Evolutionary conservation across 1,284 basidiomycete species (phyloP).

Genomic region (Sparassis latifolia): DNA sequence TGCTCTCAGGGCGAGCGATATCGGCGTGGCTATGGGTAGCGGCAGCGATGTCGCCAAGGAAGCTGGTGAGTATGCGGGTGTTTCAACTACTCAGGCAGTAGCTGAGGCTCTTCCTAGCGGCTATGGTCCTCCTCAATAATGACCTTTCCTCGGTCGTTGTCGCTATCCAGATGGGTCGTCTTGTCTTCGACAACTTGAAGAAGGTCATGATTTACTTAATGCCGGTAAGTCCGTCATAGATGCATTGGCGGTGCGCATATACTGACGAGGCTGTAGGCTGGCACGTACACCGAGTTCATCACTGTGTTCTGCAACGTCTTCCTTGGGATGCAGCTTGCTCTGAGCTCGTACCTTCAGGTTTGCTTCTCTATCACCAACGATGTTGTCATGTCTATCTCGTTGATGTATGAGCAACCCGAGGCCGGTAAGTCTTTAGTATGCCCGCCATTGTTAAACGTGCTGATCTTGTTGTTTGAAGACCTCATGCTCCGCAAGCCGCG

Average conservation of each 20-base stretch:
- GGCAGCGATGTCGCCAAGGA: constrained; percentile 47
- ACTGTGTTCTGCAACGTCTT: constrained; percentile 54
- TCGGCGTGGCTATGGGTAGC: constrained; percentile 49
- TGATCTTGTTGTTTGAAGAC: not conserved
- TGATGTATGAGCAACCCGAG: constrained; percentile 52
- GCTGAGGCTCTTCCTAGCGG: constrained; percentile 23
- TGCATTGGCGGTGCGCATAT: not conserved
- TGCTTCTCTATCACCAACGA: constrained; percentile 44
- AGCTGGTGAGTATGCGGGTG: constrained; percentile 25
- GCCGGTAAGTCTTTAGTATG: constrained; percentile 28
- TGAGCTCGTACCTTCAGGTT: constrained; percentile 39
- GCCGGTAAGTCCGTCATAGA: constrained; percentile 28
- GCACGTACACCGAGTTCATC: constrained; percentile 60
- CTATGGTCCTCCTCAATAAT: constrained; percentile 42
- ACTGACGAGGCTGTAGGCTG: constrained; percentile 1
- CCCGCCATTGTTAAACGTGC: not conserved
- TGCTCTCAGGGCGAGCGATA: constrained; percentile 48
- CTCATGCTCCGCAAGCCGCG: constrained; percentile 59
- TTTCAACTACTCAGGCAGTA: not conserved
- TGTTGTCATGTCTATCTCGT: constrained; percentile 40
- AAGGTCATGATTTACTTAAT: constrained; percentile 42
- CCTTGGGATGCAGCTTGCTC: constrained; percentile 35
- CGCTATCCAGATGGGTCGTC: constrained; percentile 48
- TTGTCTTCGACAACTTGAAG: constrained; percentile 67
- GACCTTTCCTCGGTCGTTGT: constrained; percentile 43